phyloP scores from a whole-genome alignment of 352 stramenopile species.

The Globisporangium polare region DNA sequence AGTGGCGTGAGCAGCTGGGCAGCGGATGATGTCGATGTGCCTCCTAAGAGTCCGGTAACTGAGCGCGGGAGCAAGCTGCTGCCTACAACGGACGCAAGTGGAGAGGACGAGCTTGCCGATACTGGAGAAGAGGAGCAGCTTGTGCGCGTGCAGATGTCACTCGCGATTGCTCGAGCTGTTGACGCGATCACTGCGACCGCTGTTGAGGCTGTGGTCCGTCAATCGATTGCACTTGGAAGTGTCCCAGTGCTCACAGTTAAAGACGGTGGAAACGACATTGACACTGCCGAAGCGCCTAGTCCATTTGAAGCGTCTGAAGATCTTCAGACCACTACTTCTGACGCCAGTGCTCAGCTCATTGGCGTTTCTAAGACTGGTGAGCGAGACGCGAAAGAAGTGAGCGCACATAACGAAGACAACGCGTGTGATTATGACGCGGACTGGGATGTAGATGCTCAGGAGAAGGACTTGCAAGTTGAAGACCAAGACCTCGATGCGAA shows the following conservation, averaged over 20 bases:
- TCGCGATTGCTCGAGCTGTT: conserved; percentile 19
- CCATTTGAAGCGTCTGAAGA: too few species aligned
- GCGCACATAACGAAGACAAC: not conserved
- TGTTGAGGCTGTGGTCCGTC: conserved; percentile 7
- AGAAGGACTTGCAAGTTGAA: not conserved
- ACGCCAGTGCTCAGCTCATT: not conserved
- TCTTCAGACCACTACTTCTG: not conserved
- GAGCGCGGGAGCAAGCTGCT: not conserved
- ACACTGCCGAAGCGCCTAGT: too few species aligned
- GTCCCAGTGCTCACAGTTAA: not conserved
- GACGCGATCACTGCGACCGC: conserved; percentile 22
- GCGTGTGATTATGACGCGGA: not conserved
- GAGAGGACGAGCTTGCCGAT: not conserved
- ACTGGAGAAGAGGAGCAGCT: not conserved
- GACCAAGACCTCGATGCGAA: not conserved
- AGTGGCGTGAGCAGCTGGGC: not conserved
- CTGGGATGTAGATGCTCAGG: not conserved
- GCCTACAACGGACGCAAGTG: not conserved
- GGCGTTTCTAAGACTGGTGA: not conserved
- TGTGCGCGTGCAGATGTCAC: conserved; percentile 10
- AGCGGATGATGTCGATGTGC: not conserved
- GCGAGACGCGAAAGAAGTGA: not conserved
- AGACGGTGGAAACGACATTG: not conserved
- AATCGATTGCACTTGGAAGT: not conserved
- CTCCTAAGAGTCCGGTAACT: not conserved